A percentile compares a stretch with the other conserved stretches of the same genome.
phyloP scores from a whole-genome alignment of 2,329 filamentous ascomycete species.

The Ilyonectria sp. region DNA sequence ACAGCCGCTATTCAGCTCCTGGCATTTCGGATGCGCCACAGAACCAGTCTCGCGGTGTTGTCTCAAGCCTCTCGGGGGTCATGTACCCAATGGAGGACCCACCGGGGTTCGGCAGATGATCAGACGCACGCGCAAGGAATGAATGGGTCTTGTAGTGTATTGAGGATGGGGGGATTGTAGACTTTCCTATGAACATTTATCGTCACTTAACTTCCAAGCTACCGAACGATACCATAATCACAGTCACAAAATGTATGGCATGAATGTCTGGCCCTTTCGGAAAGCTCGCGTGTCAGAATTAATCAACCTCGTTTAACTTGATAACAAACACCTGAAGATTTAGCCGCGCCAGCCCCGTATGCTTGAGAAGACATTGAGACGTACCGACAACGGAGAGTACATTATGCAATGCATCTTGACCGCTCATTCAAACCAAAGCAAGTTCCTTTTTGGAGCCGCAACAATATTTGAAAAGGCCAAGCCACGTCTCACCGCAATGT shows the following conservation, averaged over 20 bases:
- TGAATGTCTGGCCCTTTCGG: not conserved
- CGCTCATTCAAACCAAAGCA: constrained; percentile 1
- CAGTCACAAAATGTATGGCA: not conserved
- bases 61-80: too few species aligned
- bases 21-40: not conserved
- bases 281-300: not conserved
- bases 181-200: not conserved
- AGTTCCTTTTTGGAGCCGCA: not conserved
- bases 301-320: not conserved
- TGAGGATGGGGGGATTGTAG: not conserved
- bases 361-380: not conserved
- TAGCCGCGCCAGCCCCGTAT: not conserved
- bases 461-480: not conserved
- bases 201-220: not conserved
- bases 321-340: not conserved
- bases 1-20: not conserved
- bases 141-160: too few species aligned
- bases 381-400: not conserved
- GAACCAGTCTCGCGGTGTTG: not conserved
- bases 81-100: not conserved
- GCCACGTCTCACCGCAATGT: not conserved
- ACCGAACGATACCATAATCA: not conserved
- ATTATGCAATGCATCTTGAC: not conserved
- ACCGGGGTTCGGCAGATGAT: not conserved
- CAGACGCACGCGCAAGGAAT: not conserved